Conservation (phyloP, 257 asterid species). For the Nicotiana tomentosiformis region DNA sequence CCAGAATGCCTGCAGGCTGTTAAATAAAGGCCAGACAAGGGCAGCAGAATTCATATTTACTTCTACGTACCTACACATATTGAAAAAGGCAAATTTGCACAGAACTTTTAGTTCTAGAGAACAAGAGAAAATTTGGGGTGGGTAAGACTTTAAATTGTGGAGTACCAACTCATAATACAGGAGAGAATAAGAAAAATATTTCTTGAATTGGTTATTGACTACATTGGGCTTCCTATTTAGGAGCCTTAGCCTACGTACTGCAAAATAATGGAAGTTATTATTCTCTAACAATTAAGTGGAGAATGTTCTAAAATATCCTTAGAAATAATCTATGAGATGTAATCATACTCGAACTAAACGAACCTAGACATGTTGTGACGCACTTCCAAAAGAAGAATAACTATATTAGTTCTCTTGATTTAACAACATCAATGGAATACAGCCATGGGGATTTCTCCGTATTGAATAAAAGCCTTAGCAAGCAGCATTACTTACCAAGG, state of each 20-base stretch:
- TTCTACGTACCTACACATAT: slow-evolving; percentile 79
- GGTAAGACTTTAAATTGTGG: neutral
- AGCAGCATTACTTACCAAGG: slow-evolving; percentile 59
- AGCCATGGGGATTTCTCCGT: neutral
- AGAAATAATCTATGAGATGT: neutral
- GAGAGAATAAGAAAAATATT: neutral
- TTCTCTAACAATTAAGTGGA: neutral
- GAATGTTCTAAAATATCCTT: neutral
- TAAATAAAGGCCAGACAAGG: slow-evolving; percentile 96
- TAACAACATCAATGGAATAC: neutral
- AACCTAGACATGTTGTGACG: neutral
- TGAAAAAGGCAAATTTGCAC: neutral
- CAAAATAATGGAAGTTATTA: neutral
- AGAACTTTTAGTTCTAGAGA: neutral
- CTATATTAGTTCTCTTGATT: neutral
- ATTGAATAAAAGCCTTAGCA: neutral
- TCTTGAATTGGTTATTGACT: neutral
- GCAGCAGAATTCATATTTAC: slow-evolving; percentile 98
- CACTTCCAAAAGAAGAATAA: neutral
- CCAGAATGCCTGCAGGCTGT: slow-evolving; percentile 99
- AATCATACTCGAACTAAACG: neutral
- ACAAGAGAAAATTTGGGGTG: neutral
- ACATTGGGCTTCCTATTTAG: neutral
- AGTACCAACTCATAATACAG: neutral
- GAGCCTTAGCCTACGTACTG: neutral